Base-by-base conservation (phyloP, 345 rosid genomes). In the Dipteronia sinensis region DNA sequence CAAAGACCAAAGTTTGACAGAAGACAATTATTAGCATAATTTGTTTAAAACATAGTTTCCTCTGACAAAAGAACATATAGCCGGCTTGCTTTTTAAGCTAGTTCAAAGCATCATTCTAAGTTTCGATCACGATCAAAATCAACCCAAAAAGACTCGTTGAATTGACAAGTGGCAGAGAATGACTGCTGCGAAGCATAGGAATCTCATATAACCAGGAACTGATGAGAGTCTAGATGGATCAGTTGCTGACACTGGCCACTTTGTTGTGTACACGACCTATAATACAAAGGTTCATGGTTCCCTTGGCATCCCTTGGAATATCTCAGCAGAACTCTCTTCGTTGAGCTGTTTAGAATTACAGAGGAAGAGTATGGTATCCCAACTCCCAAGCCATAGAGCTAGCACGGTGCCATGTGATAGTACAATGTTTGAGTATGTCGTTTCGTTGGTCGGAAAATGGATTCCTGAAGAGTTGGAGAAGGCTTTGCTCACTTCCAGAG, bases 401-500 rank as follows among this genome's bases (percentile, higher is more conserved):
- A 55, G 62, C 69, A 84, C 76, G 2, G 61, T 85, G 51, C 83
- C 86, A 20, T 81, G 77, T 6, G 82, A 89, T 73, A 76, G 82
- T 0, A 25, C 1, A 11, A 72, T 80, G 20, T 0, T 84, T 27
- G 79, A 86, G 34, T 76, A 81, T 59, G 31, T 85, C 0, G 67
- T 81, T 23, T 69, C 71, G 15, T 10, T 79, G 65, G 53, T 79
- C 13, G 3, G 64, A 71, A 2, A 73, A 70, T 13, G 74, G 20
- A n/a, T 83, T 34, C 76, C 76, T 69, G 62, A 23, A 74, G 83
- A 88, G 3, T 61, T 77, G 0, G 83, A 77, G 70, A 87, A 71
- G 8, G 77, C 87, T 53, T 64, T 85, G 40, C 62, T 80, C 12
- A 11, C 76, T 40, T 72, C 74, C 25, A 19, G 49, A 3, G 56